Conservation (phyloP, 2,329 filamentous ascomycete species). For the Beauveria medogensis region DNA sequence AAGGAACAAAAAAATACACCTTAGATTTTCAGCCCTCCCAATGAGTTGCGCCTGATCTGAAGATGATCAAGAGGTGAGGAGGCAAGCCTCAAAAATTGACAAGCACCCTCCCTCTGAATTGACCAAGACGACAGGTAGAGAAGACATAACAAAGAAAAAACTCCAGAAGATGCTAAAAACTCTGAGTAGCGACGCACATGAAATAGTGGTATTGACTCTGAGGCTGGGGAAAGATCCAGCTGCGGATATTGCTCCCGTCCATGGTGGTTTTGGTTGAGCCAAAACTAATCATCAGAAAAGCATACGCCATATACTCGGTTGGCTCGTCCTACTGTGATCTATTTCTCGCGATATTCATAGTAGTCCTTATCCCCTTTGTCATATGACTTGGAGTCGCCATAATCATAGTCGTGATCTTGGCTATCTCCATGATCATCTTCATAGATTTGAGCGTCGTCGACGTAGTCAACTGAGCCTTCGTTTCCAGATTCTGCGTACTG, state of each 20-base stretch:
- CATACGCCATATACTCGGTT: background rate
- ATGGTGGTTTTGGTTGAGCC: background rate
- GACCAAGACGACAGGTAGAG: background rate
- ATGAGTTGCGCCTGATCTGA: background rate
- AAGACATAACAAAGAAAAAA: background rate
- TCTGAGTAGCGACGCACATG: background rate
- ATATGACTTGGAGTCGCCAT: slow-evolving; percentile 31
- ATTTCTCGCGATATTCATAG: slow-evolving; percentile 27
- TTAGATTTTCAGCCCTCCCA: background rate
- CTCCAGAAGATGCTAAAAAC: slow-evolving; percentile 6
- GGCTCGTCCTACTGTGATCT: background rate
- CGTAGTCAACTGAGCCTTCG: slow-evolving; percentile 39
- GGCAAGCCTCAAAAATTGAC: background rate
- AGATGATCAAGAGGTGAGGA: background rate
- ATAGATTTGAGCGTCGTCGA: slow-evolving; percentile 45
- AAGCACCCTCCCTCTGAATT: background rate
- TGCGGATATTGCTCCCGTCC: background rate
- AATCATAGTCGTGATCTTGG: slow-evolving; percentile 27
- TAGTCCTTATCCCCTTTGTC: slow-evolving; percentile 33
- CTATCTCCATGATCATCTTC: slow-evolving; percentile 42
- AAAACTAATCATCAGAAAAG: background rate
- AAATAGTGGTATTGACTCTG: background rate
- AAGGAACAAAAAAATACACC: background rate
- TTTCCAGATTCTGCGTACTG: slow-evolving; percentile 38
- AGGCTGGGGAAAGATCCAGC: background rate